Evolutionary conservation across 352 stramenopile species (phyloP).

Genomic region (Globisporangium iwayamae): DNA sequence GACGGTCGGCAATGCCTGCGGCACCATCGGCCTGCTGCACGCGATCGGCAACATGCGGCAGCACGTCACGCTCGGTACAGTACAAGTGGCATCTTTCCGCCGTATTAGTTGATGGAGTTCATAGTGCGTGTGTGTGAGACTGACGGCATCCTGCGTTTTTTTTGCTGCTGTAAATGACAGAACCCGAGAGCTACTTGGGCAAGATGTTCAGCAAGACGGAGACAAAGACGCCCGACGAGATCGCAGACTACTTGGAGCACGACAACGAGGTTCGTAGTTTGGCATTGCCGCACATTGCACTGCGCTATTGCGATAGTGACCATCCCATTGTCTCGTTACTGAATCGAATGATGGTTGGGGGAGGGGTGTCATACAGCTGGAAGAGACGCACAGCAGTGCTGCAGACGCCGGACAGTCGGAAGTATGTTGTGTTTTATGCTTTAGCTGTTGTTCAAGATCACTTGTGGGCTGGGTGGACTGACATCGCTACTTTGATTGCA

Average conservation of each 20-base stretch:
- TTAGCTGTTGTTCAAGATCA: neutral
- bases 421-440: constrained; percentile 20
- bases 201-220: constrained; percentile 86
- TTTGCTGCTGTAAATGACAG: constrained; percentile 18
- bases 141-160: too few species aligned
- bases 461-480: neutral
- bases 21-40: constrained; percentile 95
- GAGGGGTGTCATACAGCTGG: constrained; percentile 46
- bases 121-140: too few species aligned
- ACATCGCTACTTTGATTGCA: neutral
- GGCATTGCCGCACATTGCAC: too few species aligned
- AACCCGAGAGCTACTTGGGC: constrained; percentile 60
- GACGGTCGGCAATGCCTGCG: constrained; percentile 96
- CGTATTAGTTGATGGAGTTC: too few species aligned
- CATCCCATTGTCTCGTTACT: too few species aligned
- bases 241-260: constrained; percentile 86
- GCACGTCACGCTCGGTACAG: constrained; percentile 58
- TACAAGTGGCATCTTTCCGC: neutral
- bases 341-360: too few species aligned
- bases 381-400: constrained; percentile 89
- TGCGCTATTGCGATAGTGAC: too few species aligned
- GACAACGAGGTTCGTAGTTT: constrained; percentile 71
- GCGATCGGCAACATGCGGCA: constrained; percentile 90
- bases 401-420: constrained; percentile 89
- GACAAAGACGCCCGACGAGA: constrained; percentile 70